Percentiles rank a stretch among this genome's conserved stretches.
phyloP scores from a whole-genome alignment of 345 rosid genomes.

The Lepidium didymum region DNA sequence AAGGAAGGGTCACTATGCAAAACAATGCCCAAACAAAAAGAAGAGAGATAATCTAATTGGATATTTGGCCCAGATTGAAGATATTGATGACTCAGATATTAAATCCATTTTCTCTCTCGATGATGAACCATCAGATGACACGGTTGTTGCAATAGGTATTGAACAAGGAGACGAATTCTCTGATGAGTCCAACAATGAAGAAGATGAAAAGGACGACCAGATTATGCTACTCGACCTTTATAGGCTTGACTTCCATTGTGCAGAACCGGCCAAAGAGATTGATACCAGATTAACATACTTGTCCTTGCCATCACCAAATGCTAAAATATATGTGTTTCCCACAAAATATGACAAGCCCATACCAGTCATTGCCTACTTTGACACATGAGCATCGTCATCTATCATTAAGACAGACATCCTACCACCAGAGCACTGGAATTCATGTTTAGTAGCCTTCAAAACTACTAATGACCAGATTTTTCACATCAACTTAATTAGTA shows the following conservation, averaged over 20 bases:
- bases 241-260: background rate
- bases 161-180: background rate
- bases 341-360: background rate
- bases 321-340: background rate
- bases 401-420: background rate
- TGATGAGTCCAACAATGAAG: background rate
- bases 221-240: background rate
- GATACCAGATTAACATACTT: background rate
- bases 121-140: background rate
- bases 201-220: background rate
- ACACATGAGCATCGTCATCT: background rate
- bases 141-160: background rate
- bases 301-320: background rate
- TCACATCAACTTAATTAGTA: background rate
- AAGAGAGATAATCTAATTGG: background rate
- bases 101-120: background rate
- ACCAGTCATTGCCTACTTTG: background rate
- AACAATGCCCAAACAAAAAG: background rate
- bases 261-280: too few species aligned
- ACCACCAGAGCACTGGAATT: background rate
- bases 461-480: background rate
- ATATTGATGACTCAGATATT: background rate
- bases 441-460: background rate
- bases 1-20: background rate
- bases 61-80: background rate